phyloP scores from a whole-genome alignment of 495 filamentous ascomycete species.

The Tuber umbilicatum region DNA sequence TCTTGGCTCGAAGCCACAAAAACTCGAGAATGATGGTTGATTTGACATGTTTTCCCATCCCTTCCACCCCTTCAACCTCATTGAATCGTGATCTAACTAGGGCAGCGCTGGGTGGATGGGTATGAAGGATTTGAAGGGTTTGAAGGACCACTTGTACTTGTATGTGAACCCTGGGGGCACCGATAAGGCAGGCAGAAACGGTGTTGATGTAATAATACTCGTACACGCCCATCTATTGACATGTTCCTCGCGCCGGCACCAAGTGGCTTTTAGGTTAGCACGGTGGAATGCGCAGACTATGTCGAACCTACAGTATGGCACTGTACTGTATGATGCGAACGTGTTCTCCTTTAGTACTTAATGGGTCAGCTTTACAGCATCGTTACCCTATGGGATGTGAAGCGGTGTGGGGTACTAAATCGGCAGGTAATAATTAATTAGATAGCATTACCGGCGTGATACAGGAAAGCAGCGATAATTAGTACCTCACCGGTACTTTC shows the following conservation, averaged over 20 bases:
- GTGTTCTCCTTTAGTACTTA: background rate
- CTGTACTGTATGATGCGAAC: background rate
- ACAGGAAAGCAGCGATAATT: background rate
- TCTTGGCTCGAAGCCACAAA: too few relatives aligned
- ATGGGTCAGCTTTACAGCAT: background rate
- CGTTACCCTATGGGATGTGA: slow-evolving; percentile 1
- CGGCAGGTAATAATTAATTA: background rate
- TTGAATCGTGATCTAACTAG: background rate
- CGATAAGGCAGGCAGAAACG: background rate
- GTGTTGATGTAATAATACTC: background rate
- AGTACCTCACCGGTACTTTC: background rate
- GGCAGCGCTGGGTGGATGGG: background rate
- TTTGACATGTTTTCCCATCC: background rate
- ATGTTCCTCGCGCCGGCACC: background rate
- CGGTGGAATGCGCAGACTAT: background rate
- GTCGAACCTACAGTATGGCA: background rate
- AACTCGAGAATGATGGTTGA: too few relatives aligned
- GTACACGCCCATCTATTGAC: background rate
- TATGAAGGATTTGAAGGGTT: too few relatives aligned
- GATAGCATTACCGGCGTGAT: background rate
- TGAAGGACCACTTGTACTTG: background rate
- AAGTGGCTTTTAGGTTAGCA: background rate
- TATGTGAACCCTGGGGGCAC: background rate
- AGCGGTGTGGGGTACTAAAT: background rate
- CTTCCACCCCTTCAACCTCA: background rate